Evolutionary conservation across 2,329 filamentous ascomycete species (phyloP), one percentile per base, ranked within the genome.

Genomic region (Phialemoniopsis sp.): DNA sequence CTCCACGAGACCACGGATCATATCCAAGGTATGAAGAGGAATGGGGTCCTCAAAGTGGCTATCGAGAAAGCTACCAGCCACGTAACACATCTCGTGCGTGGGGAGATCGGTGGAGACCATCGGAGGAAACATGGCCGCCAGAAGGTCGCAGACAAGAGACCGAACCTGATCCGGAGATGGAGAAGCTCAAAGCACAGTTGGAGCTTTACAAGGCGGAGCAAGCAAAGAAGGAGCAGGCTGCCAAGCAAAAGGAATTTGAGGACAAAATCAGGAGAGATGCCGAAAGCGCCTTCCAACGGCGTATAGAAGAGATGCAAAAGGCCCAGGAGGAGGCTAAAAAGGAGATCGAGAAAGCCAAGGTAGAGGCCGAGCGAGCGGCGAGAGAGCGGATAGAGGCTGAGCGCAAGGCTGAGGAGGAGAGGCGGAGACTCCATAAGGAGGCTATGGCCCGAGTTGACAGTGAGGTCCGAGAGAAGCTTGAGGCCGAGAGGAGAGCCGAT

Each of bases 111-210:
- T n/a, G n/a, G n/a, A n/a, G n/a, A n/a, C n/a, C n/a, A n/a, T n/a
- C n/a, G n/a, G n/a, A n/a, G n/a, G n/a, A n/a, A n/a, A n/a, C n/a
- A n/a, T n/a, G n/a, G n/a, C n/a, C n/a, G n/a, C n/a, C n/a, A n/a
- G n/a, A n/a, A n/a, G n/a, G n/a, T n/a, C n/a, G n/a, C n/a, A n/a
- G n/a, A 1, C 39, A 45, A 9, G 50, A 55, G 28, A 60, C 65
- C 49, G 64, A 66, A 41, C 60, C 62, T 12, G 52, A 84, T 38
- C 69, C 74, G 2, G 75, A 84, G 40, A 79, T 79, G 50, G 66
- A 83, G 45, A 67, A 67, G 14, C 71, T 83, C 41, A 73, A 82
- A 44, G 71, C 77, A 45, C 73, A 84, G 49, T 59, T 87, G 13
- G 67, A 70, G 12, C 60, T 63, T 9, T 65, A 76, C 32, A 68